phyloP scores from a whole-genome alignment of 2,329 filamentous ascomycete genomes.

The Apiospora arundinis region DNA sequence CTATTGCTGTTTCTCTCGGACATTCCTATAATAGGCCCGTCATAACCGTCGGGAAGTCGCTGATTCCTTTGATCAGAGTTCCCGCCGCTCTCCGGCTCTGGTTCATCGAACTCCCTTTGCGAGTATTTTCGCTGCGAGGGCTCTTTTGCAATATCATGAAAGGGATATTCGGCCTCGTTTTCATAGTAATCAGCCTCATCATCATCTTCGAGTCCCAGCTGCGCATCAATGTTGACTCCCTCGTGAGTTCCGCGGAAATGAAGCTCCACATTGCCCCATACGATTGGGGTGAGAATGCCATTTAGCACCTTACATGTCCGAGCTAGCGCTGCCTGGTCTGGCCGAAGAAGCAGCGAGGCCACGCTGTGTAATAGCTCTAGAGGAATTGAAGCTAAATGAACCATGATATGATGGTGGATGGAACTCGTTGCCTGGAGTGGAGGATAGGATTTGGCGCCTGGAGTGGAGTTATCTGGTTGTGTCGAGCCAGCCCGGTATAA shows the following conservation, averaged over 20 bases:
- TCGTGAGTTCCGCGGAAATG: constrained; percentile 23
- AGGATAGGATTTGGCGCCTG: too few species aligned
- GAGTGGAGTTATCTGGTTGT: not conserved
- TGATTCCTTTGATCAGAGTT: too few species aligned
- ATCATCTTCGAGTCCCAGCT: not conserved
- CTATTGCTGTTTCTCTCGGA: not conserved
- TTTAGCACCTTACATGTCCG: constrained; percentile 23
- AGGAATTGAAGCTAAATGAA: not conserved
- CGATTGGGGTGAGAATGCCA: constrained; percentile 15
- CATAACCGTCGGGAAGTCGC: too few species aligned
- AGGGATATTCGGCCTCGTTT: not conserved
- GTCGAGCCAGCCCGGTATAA: not conserved
- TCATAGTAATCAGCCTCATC: not conserved
- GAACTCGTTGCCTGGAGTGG: not conserved
- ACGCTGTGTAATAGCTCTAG: constrained; percentile 15
- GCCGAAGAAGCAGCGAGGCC: not conserved
- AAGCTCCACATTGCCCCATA: constrained; percentile 23
- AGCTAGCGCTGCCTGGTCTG: constrained; percentile 21
- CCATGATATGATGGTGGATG: not conserved
- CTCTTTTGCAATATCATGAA: not conserved
- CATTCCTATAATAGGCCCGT: not conserved
- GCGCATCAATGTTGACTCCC: constrained; percentile 10
- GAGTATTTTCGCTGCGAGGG: not conserved
- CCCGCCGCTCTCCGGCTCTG: not conserved
- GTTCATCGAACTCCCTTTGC: not conserved